Base-by-base conservation (phyloP, 768 basidiomycete genomes). In the Polyporus arcularius region DNA sequence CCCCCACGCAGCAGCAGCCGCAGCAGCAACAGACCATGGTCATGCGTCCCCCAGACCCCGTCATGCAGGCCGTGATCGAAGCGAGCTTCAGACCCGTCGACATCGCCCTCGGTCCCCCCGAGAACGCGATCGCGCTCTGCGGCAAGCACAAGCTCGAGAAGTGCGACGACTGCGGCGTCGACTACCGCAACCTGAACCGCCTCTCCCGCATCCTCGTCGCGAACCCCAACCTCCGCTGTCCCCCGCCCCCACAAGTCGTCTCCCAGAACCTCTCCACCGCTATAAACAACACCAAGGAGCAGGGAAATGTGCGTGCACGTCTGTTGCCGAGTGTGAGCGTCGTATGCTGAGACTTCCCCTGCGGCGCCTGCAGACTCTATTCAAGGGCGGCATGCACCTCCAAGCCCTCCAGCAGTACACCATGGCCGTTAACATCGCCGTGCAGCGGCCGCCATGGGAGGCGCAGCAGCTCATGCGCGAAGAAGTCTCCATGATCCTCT, bases 361-460 rank as follows among this genome's bases (percentile, higher is more conserved):
- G 35, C 35, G 35, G 48, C 55, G 64, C 38, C 14, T 53, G 0
- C 71, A 96, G 95, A 76, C 81, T 43, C 73, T 89, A 4, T 98
- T 92, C 80, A 96, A 96, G 74, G 66, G 78, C 47, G 81, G 82
- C n/a, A 80, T 89, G 50, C 85, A 85, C 69, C 77, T 74, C 11
- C 81, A 86, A 53, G 94, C 96, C 2, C 85, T 96, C 62, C 76
- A 83, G 62, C 83, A 86, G 40, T 98, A 98, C 75, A 87, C 85
- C 18, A 82, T 85, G 60, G 92, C 94, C 39, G 87, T 89, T 10
- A 80, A 81, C 62, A 79, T 94, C 40, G 94, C 94, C 0, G 75
- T 86, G 0, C 87, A 90, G 63, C 84, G 96, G 28, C 89, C 94
- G 2, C 87, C 91, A 41, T 98, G 96, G 92, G 96, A 98, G 71